These are phyloP conservation scores for Clavariopsis aquatica DNA, from an alignment of 495 filamentous ascomycete genomes.

Conservation along the genomic window DNA sequence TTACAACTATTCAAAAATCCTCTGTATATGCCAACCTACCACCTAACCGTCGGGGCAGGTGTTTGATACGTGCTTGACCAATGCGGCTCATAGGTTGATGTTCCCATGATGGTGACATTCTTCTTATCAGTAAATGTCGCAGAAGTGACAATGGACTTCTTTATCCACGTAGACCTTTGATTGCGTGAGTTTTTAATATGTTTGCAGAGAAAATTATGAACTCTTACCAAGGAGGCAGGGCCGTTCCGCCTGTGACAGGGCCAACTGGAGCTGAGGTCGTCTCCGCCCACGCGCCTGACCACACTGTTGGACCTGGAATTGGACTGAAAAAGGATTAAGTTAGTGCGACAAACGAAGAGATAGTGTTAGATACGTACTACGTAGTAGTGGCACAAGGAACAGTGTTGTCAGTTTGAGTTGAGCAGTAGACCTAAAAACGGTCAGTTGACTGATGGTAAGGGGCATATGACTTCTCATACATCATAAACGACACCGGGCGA, in stretches of 20 bases:
- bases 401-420: constrained; percentile 16
- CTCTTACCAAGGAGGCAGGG: constrained; percentile 1
- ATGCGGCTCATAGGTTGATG: constrained; percentile 13
- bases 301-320: constrained; percentile 32
- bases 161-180: constrained; percentile 31
- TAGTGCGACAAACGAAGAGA: neutral
- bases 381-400: constrained; percentile 18
- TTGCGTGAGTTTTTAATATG: neutral
- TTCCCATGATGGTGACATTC: constrained; percentile 17
- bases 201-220: neutral
- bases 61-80: constrained; percentile 32
- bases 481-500: constrained; percentile 29
- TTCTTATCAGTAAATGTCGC: constrained; percentile 21
- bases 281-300: constrained; percentile 31
- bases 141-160: constrained; percentile 18
- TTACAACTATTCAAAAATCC: too few species aligned
- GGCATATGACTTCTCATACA: constrained; percentile 3
- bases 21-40: constrained; percentile 10
- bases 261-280: constrained; percentile 20
- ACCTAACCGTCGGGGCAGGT: constrained; percentile 24
- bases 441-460: neutral
- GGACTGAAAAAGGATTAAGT: neutral
- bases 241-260: constrained; percentile 1
- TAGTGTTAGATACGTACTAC: neutral
- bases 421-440: constrained; percentile 30